These are phyloP conservation scores for Aspergillus indologenus DNA, from an alignment of 495 filamentous ascomycete genomes.

Conservation along the genomic window DNA sequence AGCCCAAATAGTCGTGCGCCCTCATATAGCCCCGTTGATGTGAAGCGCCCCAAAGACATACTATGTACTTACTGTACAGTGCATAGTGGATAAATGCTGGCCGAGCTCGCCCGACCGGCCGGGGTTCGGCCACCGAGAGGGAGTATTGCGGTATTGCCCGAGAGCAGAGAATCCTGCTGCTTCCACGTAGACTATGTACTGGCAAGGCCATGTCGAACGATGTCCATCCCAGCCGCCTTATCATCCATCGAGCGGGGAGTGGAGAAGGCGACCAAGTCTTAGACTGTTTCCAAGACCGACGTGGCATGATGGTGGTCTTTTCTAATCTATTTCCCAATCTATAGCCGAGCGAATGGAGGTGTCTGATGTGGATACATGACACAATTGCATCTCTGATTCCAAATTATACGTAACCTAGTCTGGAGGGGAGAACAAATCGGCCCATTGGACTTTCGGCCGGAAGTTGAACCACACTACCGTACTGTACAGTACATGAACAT, in stretches of 20 bases:
- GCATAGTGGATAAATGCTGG: neutral
- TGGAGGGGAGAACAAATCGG: no score
- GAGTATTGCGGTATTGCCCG: neutral
- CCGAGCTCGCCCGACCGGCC: neutral
- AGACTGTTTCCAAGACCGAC: neutral
- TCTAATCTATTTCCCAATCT: neutral
- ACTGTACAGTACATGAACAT: no score
- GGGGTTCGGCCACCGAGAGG: neutral
- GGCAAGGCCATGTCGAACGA: no score
- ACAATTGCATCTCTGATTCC: neutral
- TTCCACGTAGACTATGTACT: no score
- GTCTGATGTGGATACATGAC: neutral
- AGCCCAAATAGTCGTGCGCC: no score
- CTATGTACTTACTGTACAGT: no score
- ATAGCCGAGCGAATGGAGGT: neutral
- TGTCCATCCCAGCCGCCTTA: no score
- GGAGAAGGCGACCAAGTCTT: neutral
- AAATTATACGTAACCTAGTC: neutral
- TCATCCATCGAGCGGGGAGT: neutral
- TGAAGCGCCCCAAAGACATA: no score
- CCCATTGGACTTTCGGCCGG: neutral
- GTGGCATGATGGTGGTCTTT: neutral
- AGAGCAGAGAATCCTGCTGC: neutral
- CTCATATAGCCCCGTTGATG: no score
- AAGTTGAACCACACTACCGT: neutral